phyloP scores from a whole-genome alignment of 257 asterid genomes.

The Primulina eburnea region DNA sequence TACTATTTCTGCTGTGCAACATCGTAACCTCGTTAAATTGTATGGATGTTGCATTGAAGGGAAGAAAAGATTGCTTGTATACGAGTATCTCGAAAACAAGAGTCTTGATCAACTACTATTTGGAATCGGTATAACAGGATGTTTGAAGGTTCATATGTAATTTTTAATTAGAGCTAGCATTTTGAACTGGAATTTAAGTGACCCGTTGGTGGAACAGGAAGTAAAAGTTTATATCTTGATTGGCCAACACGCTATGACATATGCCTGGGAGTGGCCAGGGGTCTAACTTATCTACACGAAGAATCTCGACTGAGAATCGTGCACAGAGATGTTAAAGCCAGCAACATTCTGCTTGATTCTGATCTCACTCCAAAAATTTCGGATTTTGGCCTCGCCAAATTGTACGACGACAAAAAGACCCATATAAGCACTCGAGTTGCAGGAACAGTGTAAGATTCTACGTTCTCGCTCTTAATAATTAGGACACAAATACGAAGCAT shows the following conservation, averaged over 20 bases:
- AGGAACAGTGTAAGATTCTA: conserved; percentile 67
- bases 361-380: conserved; percentile 62
- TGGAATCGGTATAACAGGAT: conserved; percentile 38
- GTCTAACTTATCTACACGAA: conserved; percentile 70
- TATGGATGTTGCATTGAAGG: conserved; percentile 88
- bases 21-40: conserved; percentile 78
- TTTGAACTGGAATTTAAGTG: not conserved
- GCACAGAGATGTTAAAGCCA: conserved; percentile 76
- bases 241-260: conserved; percentile 65
- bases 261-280: conserved; percentile 80
- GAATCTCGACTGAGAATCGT: conserved; percentile 64
- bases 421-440: conserved; percentile 89
- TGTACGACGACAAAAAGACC: conserved; percentile 66
- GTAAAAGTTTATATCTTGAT: conserved; percentile 42
- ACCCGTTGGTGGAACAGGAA: conserved; percentile 36
- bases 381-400: conserved; percentile 77
- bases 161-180: not conserved
- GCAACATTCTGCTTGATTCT: conserved; percentile 69
- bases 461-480: not conserved
- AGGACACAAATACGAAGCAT: not conserved
- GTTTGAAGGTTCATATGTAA: not conserved
- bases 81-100: conserved; percentile 76
- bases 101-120: conserved; percentile 72
- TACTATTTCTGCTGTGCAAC: conserved; percentile 89
- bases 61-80: conserved; percentile 63